Evolutionary conservation across 2,329 filamentous ascomycete genomes (phyloP), one percentile per base, ranked within the genome.

Genomic region (Monosporascus sp.): DNA sequence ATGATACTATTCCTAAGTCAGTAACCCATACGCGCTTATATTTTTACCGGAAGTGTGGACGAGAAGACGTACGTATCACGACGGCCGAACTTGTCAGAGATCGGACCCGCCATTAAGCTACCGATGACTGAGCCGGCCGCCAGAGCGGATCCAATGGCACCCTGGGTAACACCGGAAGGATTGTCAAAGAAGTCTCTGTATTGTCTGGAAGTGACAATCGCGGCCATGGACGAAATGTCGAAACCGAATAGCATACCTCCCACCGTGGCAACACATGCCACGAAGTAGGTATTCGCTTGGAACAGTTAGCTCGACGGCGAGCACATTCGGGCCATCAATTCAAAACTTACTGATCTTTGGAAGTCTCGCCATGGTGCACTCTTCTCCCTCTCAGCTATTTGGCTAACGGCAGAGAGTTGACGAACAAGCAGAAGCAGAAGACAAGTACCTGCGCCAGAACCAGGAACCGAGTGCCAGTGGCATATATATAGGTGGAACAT

Each of bases 141-240:
- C 60, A 81, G 75, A 50, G 76, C 72, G 17, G 77, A 76, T 0
- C 76, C 77, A 57, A 81, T 81, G 41, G 76, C 77, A 27, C 78
- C 78, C 58, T 81, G 78, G 11, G 71, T 68, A 18, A 76, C 67
- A 22, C 71, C 72, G 8, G 67, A 67, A 0, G 77, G 76, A 20
- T 73, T 70, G 67, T 76, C 62, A 65, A 82, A 82, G 68, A 76
- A 81, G 2, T 75, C 71, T 51, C 77, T 71, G 61, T 81, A 82
- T 52, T 77, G 72, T 6, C 72, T 57, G 14, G 76, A 76, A 27
- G 75, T 76, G 55, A 81, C 77, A 62, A 81, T 81, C 53, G 79
- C 80, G 17, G 76, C 78, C 76, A 82, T 82, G 53, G 79, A 81
- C 27, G 75, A 76, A 54, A 82, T 80, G 57, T 82, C 80, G 65